Conservation (phyloP, 73 alveolate genomes). For the Halteria grandinella region DNA sequence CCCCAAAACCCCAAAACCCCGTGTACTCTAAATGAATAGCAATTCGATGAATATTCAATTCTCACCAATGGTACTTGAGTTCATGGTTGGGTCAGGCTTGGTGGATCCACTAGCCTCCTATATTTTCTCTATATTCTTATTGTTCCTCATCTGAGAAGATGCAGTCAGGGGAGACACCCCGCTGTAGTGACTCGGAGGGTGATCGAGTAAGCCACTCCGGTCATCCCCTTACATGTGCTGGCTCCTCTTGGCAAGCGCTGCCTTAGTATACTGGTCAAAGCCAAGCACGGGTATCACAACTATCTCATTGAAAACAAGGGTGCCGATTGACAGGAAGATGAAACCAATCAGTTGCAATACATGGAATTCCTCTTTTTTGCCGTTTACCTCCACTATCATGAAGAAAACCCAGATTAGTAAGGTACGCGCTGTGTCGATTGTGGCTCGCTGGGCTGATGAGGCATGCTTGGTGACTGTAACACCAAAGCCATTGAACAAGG, state of each 20-base stretch:
- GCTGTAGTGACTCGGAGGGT: background rate
- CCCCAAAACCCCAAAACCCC: too few relatives aligned
- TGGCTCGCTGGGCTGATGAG: conserved; percentile 90
- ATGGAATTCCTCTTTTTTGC: conserved; percentile 78
- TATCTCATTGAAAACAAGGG: conserved; percentile 90
- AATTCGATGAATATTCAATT: too few relatives aligned
- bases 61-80: too few relatives aligned
- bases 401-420: conserved; percentile 85
- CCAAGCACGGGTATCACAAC: conserved; percentile 71
- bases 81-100: too few relatives aligned
- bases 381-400: conserved; percentile 67
- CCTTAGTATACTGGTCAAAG: conserved; percentile 63
- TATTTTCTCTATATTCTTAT: too few relatives aligned
- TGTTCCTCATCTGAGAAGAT: too few relatives aligned
- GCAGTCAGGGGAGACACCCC: background rate
- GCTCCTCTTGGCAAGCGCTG: conserved; percentile 19
- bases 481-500: conserved; percentile 89
- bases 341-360: conserved; percentile 89
- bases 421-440: conserved; percentile 91
- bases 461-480: conserved; percentile 92
- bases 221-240: background rate
- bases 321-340: conserved; percentile 81
- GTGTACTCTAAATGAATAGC: too few relatives aligned
- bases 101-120: too few relatives aligned
- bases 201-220: background rate